phyloP scores from a whole-genome alignment of 805 yeast species.

The Blastobotrys parvus region DNA sequence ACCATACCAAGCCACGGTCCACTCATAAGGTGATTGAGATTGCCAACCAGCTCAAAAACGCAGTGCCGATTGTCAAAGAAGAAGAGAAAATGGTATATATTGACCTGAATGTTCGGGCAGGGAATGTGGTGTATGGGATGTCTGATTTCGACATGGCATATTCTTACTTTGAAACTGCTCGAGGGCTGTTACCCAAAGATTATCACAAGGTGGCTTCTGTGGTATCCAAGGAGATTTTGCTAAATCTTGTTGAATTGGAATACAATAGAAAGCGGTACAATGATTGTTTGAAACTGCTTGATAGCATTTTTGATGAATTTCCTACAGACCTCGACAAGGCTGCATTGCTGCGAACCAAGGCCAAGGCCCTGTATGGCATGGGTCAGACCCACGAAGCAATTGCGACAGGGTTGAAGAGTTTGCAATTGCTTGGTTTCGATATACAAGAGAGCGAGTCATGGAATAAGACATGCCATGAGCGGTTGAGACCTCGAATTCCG shows the following conservation, averaged over 20 bases:
- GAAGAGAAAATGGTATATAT: slow-evolving; percentile 33
- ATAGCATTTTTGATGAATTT: slow-evolving; percentile 25
- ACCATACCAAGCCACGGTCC: slow-evolving; percentile 18
- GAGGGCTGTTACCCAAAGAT: slow-evolving; percentile 18
- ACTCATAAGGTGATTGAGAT: slow-evolving; percentile 27
- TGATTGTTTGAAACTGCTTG: slow-evolving; percentile 32
- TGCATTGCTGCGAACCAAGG: slow-evolving; percentile 27
- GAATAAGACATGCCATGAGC: slow-evolving; percentile 19
- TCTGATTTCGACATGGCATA: slow-evolving; percentile 37
- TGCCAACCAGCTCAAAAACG: slow-evolving; percentile 34
- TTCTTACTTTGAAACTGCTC: slow-evolving; percentile 33
- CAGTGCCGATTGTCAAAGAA: slow-evolving; percentile 27
- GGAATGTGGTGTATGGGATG: slow-evolving; percentile 36
- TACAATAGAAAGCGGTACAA: slow-evolving; percentile 26
- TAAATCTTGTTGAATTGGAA: slow-evolving; percentile 20
- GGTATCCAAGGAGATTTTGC: slow-evolving; percentile 16
- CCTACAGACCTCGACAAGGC: slow-evolving; percentile 28
- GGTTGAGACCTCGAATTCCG: slow-evolving; percentile 30
- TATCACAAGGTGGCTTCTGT: slow-evolving; percentile 6
- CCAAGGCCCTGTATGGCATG: slow-evolving; percentile 31
- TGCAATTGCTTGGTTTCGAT: slow-evolving; percentile 32
- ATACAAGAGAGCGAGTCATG: slow-evolving; percentile 25
- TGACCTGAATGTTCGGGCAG: slow-evolving; percentile 36
- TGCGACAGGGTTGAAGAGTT: slow-evolving; percentile 29
- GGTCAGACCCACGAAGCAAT: slow-evolving; percentile 30